Base-by-base conservation (phyloP, 2,329 filamentous ascomycete genomes). In the Plenodomus biglobosus region DNA sequence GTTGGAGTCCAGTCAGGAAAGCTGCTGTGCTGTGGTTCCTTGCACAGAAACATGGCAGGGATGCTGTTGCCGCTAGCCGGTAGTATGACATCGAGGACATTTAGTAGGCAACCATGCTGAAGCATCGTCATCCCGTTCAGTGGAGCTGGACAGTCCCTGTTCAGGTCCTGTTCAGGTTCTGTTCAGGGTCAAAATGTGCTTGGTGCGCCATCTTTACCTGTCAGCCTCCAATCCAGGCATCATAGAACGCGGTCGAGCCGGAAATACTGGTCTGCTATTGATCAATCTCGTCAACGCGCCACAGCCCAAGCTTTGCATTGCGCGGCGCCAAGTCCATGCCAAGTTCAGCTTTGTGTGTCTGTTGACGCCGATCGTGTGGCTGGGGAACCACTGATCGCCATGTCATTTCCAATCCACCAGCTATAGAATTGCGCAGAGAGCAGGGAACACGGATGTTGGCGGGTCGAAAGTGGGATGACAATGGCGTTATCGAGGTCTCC, bases 21-120 rank as follows among this genome's bases (percentile, higher is more conserved):
- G 47, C 50, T 52, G 53, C 53, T 55, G 42, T 55, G 47, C 42
- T 53, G 50, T 47, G 42, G 50, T 48, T 50, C 46, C 48, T 44
- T 43, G 44, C 52, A 53, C 50, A 42, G 36, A 17, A 40, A 43
- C 30, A 21, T 38, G 44, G 35, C 54, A 55, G 50, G 56, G 56
- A 48, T 55, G 34, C 15, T 18, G 22, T 16, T 50, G 49, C 52
- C 52, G 52, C 50, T 55, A 55, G 49, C 56, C 56, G 56, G 35
- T 30, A 24, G 40, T 39, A 39, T 44, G 42, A 39, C 40, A 41
- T 45, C 38, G 47, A 39, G n/a, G 19, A 40, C 39, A 18, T 18
- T 18, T 19, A 18, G 30, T 20, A 13, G n/a, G 27, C 27, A 32
- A 32, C 27, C 27, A 32, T 32, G 6, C 27, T 32, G 13, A 11